Evolutionary conservation across 257 asterid species (phyloP), one percentile per base, ranked within the genome.

Genomic region (Asclepias syriaca): DNA sequence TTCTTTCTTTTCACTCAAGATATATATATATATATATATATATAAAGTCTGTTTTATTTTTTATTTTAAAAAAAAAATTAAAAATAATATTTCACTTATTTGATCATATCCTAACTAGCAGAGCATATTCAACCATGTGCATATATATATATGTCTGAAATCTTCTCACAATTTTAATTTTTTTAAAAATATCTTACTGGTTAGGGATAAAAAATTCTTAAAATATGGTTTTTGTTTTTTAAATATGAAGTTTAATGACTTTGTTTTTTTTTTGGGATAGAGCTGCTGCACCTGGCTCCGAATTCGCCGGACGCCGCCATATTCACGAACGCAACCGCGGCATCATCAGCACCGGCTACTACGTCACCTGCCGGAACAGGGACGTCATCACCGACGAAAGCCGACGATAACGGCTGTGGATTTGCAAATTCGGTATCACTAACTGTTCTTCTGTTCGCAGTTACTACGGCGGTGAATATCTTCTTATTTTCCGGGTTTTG

Each of bases 291-390:
- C 72, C 74, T 90, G 67, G 75, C 93, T 70, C 81, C 93, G 0
- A 87, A 84, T 70, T 93, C 98, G 4, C 81, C 96, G 0, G 98
- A 90, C 34, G 87, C 87, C 5, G 90, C 89, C 2, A 84, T 90
- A 74, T 93, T 90, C 87, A 72, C 79, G 70, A 89, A 81, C 79
- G 7, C 57, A 5, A 16, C 53, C 5, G 15, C 80, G 13, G 24
- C 81, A 5, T 65, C 86, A 4, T 8, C 81, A 3, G 59, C 75
- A 49, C 69, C 80, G 1, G 8, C 72, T 0, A 39, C 81, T 5
- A 39, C 72, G 12, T 57, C 84, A 5, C 77, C 88, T 0, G 67
- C 56, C 0, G 39, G 83, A 11, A 68, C 82, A 0, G 77, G 78
- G 34, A 65, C 81, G 18, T 43, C 89, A 6, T 51, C 91, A 0